Conservation (phyloP, 768 basidiomycete genomes). For the Suillus bovinus region DNA sequence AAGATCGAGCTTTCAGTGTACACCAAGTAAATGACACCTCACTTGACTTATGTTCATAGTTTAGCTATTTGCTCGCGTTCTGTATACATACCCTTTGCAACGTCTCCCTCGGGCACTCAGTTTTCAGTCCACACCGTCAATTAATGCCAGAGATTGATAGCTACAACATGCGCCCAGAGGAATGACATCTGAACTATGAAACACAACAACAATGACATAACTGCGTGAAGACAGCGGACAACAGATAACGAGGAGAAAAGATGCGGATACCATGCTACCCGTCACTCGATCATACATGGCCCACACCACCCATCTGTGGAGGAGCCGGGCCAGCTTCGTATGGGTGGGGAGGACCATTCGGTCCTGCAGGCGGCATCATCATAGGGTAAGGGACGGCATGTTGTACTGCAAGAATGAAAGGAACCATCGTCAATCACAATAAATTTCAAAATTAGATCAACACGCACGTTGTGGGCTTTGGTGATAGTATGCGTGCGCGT, state of each 20-base stretch:
- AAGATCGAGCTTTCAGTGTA: conserved; percentile 67
- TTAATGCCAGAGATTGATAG: conserved; percentile 6
- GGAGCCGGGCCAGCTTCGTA: conserved; percentile 74
- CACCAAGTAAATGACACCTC: conserved; percentile 23
- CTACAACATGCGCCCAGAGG: conserved; percentile 4
- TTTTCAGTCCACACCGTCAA: conserved; percentile 1
- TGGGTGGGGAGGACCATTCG: conserved; percentile 64
- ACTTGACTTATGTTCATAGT: not conserved
- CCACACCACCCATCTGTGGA: conserved; percentile 72
- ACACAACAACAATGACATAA: conserved; percentile 8
- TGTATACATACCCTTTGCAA: not conserved
- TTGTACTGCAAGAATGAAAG: conserved; percentile 52
- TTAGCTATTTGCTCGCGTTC: not conserved
- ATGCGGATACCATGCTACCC: conserved; percentile 2
- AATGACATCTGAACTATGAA: not conserved
- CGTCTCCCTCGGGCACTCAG: not conserved
- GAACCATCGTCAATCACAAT: conserved; percentile 26
- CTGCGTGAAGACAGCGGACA: conserved; percentile 2
- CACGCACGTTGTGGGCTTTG: conserved; percentile 83
- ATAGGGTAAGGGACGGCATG: conserved; percentile 89
- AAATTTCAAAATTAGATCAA: conserved; percentile 23
- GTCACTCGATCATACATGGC: conserved; percentile 50
- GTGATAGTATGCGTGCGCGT: conserved; percentile 86
- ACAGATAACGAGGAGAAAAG: conserved; percentile 7
- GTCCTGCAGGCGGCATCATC: conserved; percentile 78